Evolutionary conservation across 495 filamentous ascomycete species (phyloP).

Genomic region (Pyrenopolyporus hunteri): DNA sequence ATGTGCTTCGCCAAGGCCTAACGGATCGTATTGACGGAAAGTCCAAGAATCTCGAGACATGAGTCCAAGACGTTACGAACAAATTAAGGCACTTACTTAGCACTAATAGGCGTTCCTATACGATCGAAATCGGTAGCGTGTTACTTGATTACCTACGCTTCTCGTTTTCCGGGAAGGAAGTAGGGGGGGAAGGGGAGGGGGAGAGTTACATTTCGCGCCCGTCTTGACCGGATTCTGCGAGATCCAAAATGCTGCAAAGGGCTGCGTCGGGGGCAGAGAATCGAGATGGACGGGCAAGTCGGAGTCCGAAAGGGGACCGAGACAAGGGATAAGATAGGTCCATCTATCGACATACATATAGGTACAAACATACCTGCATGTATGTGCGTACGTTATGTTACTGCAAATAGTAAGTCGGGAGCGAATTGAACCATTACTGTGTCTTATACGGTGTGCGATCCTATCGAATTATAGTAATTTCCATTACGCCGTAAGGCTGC

Average conservation of each 20-base stretch:
- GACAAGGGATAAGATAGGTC: not conserved
- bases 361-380: too few species aligned
- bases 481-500: constrained; percentile 19
- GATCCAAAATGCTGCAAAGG: not conserved
- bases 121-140: too few species aligned
- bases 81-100: not conserved
- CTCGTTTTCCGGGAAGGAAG: too few species aligned
- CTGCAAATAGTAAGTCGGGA: too few species aligned
- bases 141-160: too few species aligned
- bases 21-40: not conserved
- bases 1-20: constrained; percentile 15
- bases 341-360: not conserved
- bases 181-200: too few species aligned
- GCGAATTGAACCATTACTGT: not conserved
- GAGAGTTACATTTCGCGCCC: too few species aligned
- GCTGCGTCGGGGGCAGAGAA: not conserved
- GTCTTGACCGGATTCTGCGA: too few species aligned
- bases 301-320: constrained; percentile 13
- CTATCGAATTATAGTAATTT: not conserved
- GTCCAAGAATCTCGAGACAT: constrained; percentile 2
- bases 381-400: too few species aligned
- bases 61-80: not conserved
- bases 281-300: not conserved
- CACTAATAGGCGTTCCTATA: too few species aligned
- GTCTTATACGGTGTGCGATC: not conserved